These are phyloP conservation scores for Tuber magnatum DNA, from an alignment of 495 filamentous ascomycete genomes.

Conservation along the genomic window DNA sequence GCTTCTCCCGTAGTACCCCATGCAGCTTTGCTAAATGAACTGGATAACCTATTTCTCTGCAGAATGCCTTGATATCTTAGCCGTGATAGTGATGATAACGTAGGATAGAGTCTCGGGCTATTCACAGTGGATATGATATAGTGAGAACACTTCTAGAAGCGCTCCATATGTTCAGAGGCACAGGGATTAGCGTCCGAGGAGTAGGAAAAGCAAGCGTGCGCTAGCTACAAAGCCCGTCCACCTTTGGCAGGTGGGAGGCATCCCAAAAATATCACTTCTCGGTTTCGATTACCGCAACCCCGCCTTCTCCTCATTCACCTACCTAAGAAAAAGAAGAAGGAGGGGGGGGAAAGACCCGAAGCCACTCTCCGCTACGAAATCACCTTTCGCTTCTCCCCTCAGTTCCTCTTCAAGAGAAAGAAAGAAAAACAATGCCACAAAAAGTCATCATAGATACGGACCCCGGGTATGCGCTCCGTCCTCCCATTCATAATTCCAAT, in stretches of 20 bases:
- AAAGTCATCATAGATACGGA: slow-evolving; percentile 94
- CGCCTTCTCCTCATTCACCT: neutral
- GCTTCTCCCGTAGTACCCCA: neutral
- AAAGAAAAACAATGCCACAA: slow-evolving; percentile 46
- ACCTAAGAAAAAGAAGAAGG: neutral
- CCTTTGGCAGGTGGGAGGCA: neutral
- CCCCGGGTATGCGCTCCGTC: slow-evolving; percentile 49
- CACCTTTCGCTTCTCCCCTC: neutral
- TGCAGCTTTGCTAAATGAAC: neutral
- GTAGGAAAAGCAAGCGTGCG: neutral
- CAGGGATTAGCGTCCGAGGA: neutral
- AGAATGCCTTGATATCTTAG: neutral
- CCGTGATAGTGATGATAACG: neutral
- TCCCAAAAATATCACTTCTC: neutral
- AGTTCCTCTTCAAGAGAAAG: neutral
- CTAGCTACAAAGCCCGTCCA: neutral
- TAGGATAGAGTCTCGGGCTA: neutral
- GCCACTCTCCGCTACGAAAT: neutral
- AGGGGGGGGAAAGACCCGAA: neutral
- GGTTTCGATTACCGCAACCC: neutral
- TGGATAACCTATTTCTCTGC: neutral
- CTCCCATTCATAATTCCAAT: neutral
- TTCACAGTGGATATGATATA: neutral
- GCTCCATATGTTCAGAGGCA: neutral
- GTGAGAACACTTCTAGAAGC: neutral